phyloP scores from a whole-genome alignment of 306 rosid genomes.

The Castanea crenata region DNA sequence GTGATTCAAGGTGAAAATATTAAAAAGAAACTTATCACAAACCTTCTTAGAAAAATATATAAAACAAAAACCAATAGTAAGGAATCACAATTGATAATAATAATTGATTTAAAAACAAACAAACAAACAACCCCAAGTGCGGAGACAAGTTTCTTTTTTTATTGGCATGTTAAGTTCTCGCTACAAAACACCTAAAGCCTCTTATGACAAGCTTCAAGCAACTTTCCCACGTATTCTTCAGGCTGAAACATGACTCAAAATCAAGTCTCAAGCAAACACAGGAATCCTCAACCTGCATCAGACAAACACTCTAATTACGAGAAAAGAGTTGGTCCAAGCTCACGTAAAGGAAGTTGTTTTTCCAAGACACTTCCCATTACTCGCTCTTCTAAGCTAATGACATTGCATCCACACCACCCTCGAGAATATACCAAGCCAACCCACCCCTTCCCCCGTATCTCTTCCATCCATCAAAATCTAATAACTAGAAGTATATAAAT shows the following conservation, averaged over 20 bases:
- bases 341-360: not conserved
- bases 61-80: not conserved
- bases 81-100: not conserved
- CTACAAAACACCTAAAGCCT: constrained; percentile 17
- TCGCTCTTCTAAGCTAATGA: not conserved
- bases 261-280: constrained; percentile 22
- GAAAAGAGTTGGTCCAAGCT: not conserved
- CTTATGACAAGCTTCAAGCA: constrained; percentile 1
- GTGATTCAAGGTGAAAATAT: not conserved
- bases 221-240: constrained; percentile 10
- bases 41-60: not conserved
- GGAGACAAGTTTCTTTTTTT: not conserved
- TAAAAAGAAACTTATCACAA: not conserved
- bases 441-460: not conserved
- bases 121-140: not conserved
- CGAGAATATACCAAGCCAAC: not conserved
- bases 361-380: not conserved
- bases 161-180: constrained; percentile 9
- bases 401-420: too few species aligned
- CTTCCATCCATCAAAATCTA: not conserved
- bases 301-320: constrained; percentile 15
- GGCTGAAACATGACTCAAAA: constrained; percentile 23
- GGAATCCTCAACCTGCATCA: constrained; percentile 22
- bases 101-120: too few species aligned
- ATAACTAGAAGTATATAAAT: not conserved